Base-by-base conservation (phyloP, 2,329 filamentous ascomycete species). In the Cladosporium sp. region DNA sequence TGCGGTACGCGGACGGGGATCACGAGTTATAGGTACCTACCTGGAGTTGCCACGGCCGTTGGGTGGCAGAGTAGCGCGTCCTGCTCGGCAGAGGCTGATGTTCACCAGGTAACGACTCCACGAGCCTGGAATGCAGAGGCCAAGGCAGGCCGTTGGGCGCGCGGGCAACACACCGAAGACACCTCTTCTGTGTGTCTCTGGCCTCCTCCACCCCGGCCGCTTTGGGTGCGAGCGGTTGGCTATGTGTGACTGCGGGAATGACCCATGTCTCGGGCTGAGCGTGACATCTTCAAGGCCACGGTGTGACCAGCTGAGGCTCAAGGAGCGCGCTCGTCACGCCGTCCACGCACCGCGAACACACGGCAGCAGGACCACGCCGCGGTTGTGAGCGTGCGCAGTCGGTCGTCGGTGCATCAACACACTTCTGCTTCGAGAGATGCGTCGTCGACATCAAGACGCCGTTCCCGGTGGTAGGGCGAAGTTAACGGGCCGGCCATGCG, bases 71-170 rank as follows among this genome's bases (percentile, higher is more conserved):
- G 32, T 46, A 46, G 37, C 43, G 50, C 13, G 37, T 28, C 28
- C n/a, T 22, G 37, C 14, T 37, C 22, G 14, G 28, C 28, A 46
- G 43, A 35, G 43, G 43, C 31, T 53, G 50, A 53, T 53, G 50
- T 53, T 53, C 50, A 53, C 50, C 50, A 42, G 50, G 50, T 42
- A 53, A 53, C 50, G 50, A 16, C 18, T 35, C 38, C 28, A 37
- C 48, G 37, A 37, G 48, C 31, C 46, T 50, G 48, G 48, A 50
- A 50, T 50, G 48, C 35, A 50, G 40, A 43, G 40, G 48, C 48
- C 48, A 35, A 50, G 48, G 28, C 11, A 11, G 19, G 32, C 48
- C 48, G 48, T 50, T 50, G 48, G 48, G 40, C 38, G 40, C 40
- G 18, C 32, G 13, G 48, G 40, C 48, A 50, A 50, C 48, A 43